Evolutionary conservation across 2,329 filamentous ascomycete species (phyloP).

Genomic region (Clarireedia hainanense): DNA sequence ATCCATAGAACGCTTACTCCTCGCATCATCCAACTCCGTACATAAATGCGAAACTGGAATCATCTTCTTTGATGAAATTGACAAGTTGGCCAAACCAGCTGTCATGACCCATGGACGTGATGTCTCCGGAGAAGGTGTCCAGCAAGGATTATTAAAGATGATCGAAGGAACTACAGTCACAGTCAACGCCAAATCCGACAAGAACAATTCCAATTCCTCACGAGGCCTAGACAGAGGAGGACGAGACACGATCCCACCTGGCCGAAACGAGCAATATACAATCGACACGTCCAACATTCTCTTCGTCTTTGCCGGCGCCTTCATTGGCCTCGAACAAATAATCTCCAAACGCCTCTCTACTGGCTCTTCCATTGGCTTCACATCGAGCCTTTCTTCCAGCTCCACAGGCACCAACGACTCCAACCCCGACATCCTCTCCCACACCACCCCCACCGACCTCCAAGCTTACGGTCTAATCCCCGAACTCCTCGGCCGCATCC

Average conservation of each 20-base stretch:
- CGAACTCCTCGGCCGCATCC: slow-evolving; percentile 90
- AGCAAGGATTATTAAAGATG: slow-evolving; percentile 91
- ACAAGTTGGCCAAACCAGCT: slow-evolving; percentile 89
- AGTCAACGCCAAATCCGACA: slow-evolving; percentile 75
- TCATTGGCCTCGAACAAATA: slow-evolving; percentile 83
- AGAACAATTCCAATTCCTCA: slow-evolving; percentile 7
- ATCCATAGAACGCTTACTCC: slow-evolving; percentile 82
- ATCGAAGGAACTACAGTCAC: slow-evolving; percentile 94
- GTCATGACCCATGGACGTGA: slow-evolving; percentile 73
- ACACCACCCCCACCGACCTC: slow-evolving; percentile 67
- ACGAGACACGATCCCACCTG: slow-evolving; percentile 13
- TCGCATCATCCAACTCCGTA: slow-evolving; percentile 84
- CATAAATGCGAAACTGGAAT: slow-evolving; percentile 83
- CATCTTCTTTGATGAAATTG: slow-evolving; percentile 92
- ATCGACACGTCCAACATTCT: slow-evolving; percentile 94
- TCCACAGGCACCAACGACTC: background rate
- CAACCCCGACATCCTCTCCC: slow-evolving; percentile 32
- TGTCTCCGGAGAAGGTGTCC: slow-evolving; percentile 91
- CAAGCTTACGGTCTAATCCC: slow-evolving; percentile 88
- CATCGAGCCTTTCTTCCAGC: slow-evolving; percentile 62
- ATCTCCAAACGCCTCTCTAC: slow-evolving; percentile 82
- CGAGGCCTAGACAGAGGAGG: slow-evolving; percentile 17
- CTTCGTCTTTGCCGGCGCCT: slow-evolving; percentile 94
- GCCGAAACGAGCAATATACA: slow-evolving; percentile 46
- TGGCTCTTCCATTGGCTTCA: slow-evolving; percentile 79